phyloP scores from a whole-genome alignment of 176 grass and related monocot genomes.

The Cymbopogon citratus region DNA sequence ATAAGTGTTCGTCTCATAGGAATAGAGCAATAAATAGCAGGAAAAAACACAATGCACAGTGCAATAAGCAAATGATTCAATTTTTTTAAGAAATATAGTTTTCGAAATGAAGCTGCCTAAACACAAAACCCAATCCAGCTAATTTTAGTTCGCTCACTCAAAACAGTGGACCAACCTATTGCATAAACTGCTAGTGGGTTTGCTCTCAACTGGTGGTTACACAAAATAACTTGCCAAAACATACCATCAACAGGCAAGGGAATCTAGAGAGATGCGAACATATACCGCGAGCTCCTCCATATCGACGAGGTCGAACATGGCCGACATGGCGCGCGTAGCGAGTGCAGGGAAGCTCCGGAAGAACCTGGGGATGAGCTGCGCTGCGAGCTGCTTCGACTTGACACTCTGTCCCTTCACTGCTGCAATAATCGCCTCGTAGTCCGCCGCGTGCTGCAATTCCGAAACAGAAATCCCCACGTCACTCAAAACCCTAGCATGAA shows the following conservation, averaged over 20 bases:
- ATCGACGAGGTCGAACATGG: slow-evolving; percentile 95
- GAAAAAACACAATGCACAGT: background rate
- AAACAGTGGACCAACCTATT: background rate
- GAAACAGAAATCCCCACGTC: background rate
- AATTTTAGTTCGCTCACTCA: background rate
- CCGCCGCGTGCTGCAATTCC: slow-evolving; percentile 56
- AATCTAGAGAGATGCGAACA: background rate
- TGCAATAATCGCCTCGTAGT: slow-evolving; percentile 83
- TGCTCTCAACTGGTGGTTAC: background rate
- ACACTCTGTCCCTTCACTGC: slow-evolving; percentile 88
- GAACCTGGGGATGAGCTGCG: slow-evolving; percentile 94
- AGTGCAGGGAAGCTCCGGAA: slow-evolving; percentile 78
- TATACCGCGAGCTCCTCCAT: slow-evolving; percentile 88
- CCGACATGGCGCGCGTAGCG: slow-evolving; percentile 55
- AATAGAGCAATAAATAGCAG: background rate
- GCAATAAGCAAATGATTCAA: background rate
- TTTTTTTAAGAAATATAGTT: background rate
- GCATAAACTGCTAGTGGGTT: background rate
- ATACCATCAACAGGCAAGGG: background rate
- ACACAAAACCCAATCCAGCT: background rate
- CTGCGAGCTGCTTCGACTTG: slow-evolving; percentile 94
- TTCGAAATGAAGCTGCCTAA: background rate
- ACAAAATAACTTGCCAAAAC: background rate
- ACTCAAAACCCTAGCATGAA: slow-evolving; percentile 34
- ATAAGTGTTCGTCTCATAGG: background rate